Evolutionary conservation across 2,329 filamentous ascomycete species (phyloP), one percentile per base, ranked within the genome.

Genomic region (Erysiphe pulchra): DNA sequence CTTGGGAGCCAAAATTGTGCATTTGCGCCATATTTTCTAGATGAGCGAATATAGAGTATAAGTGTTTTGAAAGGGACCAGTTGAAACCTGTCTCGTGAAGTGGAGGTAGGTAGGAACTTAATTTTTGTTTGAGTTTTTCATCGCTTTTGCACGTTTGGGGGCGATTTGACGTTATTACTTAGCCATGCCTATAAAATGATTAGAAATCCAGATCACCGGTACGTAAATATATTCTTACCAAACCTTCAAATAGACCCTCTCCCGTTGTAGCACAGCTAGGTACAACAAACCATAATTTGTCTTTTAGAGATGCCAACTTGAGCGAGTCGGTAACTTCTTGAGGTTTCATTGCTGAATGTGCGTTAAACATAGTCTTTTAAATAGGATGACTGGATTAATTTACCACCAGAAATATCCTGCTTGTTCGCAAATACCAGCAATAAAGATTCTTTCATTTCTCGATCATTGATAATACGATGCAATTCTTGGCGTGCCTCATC

Each of bases 341-440:
- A 8, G 80, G 80, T 56, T 71, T 80, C 76, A 87, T 75, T 52
- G 80, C 80, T 84, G 36, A 46, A 17, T 37, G 42, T 42, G 7
- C 17, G 47, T 52, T 17, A 49, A 45, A 43, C 31, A 17, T 11
- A 32, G 14, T 16, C 16, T n/a, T 48, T 48, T 31, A 16, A 31
- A 43, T 41, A 38, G 18, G 32, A 31, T 17, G 31, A 20, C 16
- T 40, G 44, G 39, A 42, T 13, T 46, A 33, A 63, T 68, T 47
- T 64, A 82, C 83, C 76, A 59, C 83, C 82, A 48, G 73, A 69
- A 55, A 95, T 68, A 74, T 98, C 90, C 66, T 95, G 90, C 74
- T 98, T 98, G 70, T 98, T 98, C 59, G 90, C 90, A 62, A 98
- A 95, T 38, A 98, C 87, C 49, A 95, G 67, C 55, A 98, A 68